A percentile compares a stretch with the other conserved stretches of the same genome.
Evolutionary conservation across 768 basidiomycete genomes (phyloP).

Genomic region (Kwoniella sp.): DNA sequence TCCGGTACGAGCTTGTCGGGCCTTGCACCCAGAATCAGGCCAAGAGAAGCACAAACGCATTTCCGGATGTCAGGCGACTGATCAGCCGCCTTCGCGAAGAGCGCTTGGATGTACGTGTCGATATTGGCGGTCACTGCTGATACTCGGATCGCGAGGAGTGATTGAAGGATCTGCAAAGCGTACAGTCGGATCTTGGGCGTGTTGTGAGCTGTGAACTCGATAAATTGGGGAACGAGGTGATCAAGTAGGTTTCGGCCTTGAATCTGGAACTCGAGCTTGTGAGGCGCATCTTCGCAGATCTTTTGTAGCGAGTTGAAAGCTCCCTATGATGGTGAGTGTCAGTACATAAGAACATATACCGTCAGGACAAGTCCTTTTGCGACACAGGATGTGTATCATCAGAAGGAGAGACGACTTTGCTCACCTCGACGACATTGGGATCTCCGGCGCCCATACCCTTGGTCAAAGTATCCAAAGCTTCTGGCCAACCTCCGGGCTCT

Average conservation of each 20-base stretch:
- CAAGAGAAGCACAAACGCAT: constrained; percentile 93
- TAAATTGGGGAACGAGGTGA: constrained; percentile 94
- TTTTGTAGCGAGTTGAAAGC: constrained; percentile 93
- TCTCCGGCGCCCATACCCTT: constrained; percentile 75
- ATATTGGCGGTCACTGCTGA: constrained; percentile 88
- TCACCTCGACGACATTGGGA: constrained; percentile 81
- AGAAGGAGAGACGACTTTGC: constrained; percentile 36
- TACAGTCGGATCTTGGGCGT: constrained; percentile 87
- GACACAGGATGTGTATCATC: constrained; percentile 2
- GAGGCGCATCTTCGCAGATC: constrained; percentile 94
- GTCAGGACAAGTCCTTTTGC: too few species aligned
- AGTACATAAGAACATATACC: constrained; percentile 7
- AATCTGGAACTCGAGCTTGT: constrained; percentile 91
- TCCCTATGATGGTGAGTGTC: constrained; percentile 64
- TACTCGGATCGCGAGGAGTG: constrained; percentile 83
- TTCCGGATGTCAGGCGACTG: constrained; percentile 90
- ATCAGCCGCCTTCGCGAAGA: constrained; percentile 94
- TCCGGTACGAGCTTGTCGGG: constrained; percentile 97
- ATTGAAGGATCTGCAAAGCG: constrained; percentile 90
- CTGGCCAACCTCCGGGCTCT: constrained; percentile 92
- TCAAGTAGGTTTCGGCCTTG: constrained; percentile 90
- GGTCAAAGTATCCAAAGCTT: constrained; percentile 84
- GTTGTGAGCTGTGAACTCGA: constrained; percentile 80
- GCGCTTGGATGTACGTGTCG: constrained; percentile 85
- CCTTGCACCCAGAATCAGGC: constrained; percentile 84